phyloP scores from a whole-genome alignment of 306 rosid species.

The Morella rubra region DNA sequence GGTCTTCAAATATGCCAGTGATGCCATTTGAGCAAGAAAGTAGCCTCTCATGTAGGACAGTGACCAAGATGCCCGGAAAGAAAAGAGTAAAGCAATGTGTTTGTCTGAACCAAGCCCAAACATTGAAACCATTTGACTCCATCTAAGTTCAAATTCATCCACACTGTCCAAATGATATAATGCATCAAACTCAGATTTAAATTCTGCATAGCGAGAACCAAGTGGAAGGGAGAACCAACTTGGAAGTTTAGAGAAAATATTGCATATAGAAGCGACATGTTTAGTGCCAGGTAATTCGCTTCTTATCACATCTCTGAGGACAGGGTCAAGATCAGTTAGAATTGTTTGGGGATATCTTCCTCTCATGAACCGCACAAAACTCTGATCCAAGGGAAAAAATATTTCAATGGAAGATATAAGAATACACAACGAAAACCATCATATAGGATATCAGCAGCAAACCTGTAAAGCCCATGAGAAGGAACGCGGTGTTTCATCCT shows the following conservation, averaged over 20 bases:
- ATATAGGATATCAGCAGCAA: constrained; percentile 39
- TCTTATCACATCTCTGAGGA: constrained; percentile 71
- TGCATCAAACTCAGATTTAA: constrained; percentile 72
- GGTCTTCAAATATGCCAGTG: constrained; percentile 58
- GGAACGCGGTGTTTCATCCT: constrained; percentile 79
- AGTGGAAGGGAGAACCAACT: constrained; percentile 80
- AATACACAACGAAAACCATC: constrained; percentile 40
- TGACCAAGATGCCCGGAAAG: constrained; percentile 73
- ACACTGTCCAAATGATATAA: constrained; percentile 64
- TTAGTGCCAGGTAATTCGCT: constrained; percentile 69
- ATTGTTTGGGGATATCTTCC: constrained; percentile 92
- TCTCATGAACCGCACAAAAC: constrained; percentile 77
- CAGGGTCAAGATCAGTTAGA: constrained; percentile 75
- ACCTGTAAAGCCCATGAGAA: constrained; percentile 98
- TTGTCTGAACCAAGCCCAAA: constrained; percentile 72
- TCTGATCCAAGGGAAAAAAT: constrained; percentile 49
- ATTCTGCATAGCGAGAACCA: constrained; percentile 77
- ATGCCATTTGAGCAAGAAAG: constrained; percentile 75
- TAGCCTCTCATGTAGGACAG: constrained; percentile 65
- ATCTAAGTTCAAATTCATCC: constrained; percentile 79
- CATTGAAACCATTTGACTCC: constrained; percentile 77
- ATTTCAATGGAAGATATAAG: constrained; percentile 33
- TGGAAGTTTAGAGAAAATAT: constrained; percentile 60
- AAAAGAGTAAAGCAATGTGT: constrained; percentile 59
- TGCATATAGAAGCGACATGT: constrained; percentile 65